These are phyloP conservation scores for Wickerhamiella hasegawae DNA, from an alignment of 805 yeast genomes.

Conservation along the genomic window DNA sequence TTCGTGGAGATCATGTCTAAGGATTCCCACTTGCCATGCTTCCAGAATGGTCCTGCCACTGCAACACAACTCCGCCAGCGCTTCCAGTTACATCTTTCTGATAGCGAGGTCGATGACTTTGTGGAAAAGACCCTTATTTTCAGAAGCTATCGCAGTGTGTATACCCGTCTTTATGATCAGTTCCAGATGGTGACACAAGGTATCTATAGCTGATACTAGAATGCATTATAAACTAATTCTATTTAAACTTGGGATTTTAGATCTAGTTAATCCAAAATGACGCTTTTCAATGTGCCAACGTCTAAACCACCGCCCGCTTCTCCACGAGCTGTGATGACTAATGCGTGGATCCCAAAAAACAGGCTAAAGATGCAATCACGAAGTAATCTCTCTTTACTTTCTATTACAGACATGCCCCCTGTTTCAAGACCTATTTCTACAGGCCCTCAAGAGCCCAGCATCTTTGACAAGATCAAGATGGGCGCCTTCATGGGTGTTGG, in stretches of 20 bases:
- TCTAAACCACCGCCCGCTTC: no score
- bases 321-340: no score
- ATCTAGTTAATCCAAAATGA: no score
- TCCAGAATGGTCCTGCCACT: slow-evolving; percentile 74
- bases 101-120: slow-evolving; percentile 54
- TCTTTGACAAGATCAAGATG: slow-evolving; percentile 95
- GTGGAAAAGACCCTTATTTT: slow-evolving; percentile 65
- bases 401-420: slow-evolving; percentile 1
- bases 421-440: neutral
- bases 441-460: slow-evolving; percentile 37
- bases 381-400: no score
- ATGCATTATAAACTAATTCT: no score
- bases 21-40: slow-evolving; percentile 82
- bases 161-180: slow-evolving; percentile 87
- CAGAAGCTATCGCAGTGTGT: slow-evolving; percentile 73
- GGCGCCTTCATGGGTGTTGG: slow-evolving; percentile 92
- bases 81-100: slow-evolving; percentile 60
- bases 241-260: no score
- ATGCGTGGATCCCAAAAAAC: no score
- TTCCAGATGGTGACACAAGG: slow-evolving; percentile 93
- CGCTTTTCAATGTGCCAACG: no score
- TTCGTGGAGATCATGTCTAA: slow-evolving; percentile 90
- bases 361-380: no score
- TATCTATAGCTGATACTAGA: slow-evolving; percentile 32
- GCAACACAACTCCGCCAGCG: slow-evolving; percentile 66